Conservation (phyloP, 768 basidiomycete genomes). For the Russula lepida region DNA sequence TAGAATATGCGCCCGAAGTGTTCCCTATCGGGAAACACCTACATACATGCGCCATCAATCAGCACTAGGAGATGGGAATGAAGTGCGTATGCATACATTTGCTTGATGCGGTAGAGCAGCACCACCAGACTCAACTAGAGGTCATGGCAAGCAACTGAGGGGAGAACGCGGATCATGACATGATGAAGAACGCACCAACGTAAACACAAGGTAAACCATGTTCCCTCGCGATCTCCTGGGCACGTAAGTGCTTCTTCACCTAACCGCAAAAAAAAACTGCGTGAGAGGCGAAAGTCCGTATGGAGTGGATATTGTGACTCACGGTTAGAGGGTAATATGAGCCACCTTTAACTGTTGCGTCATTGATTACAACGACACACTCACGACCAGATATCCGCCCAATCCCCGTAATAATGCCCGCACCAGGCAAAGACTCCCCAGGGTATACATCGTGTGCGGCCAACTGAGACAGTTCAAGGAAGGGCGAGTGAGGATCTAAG, state of each 20-base stretch:
- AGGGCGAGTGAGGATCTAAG: conserved; percentile 81
- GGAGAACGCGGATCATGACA: conserved; percentile 2
- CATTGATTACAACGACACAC: conserved; percentile 88
- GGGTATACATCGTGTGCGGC: conserved; percentile 86
- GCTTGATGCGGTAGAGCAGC: conserved; percentile 90
- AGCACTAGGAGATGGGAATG: not conserved
- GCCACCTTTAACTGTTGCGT: conserved; percentile 89
- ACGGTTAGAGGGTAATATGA: conserved; percentile 87
- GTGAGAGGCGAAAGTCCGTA: not conserved
- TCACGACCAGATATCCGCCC: conserved; percentile 68
- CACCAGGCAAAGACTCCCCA: conserved; percentile 68
- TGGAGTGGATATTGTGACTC: conserved; percentile 16
- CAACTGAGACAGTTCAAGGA: conserved; percentile 78
- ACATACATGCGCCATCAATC: not conserved
- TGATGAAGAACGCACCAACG: conserved; percentile 49
- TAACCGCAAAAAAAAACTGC: conserved; percentile 22
- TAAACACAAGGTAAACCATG: conserved; percentile 88
- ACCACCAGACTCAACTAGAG: conserved; percentile 83
- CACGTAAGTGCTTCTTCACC: conserved; percentile 94
- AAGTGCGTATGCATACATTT: conserved; percentile 40
- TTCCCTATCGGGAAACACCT: conserved; percentile 89
- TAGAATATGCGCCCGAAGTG: conserved; percentile 97
- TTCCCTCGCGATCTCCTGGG: conserved; percentile 91
- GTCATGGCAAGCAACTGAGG: not conserved
- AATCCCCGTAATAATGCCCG: conserved; percentile 81